A percentile compares a stretch with the other conserved stretches of the same genome.
phyloP scores from a whole-genome alignment of 2,329 filamentous ascomycete species.

The Epichloe amarillans region DNA sequence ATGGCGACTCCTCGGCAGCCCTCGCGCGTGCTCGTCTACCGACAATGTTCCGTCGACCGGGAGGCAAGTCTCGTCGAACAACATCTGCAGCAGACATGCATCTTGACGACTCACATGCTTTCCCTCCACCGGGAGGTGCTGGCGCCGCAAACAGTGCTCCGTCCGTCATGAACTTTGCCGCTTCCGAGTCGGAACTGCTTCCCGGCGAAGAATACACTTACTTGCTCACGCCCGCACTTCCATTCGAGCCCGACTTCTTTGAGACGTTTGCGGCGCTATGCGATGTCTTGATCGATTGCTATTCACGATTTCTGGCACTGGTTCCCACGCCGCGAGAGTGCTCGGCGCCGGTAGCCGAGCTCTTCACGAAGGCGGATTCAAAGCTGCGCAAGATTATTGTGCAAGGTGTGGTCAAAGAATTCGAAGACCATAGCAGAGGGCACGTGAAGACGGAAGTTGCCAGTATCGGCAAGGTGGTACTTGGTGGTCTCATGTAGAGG shows the following conservation, averaged over 20 bases:
- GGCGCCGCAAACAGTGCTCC: conserved; percentile 19
- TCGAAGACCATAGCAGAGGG: conserved; percentile 71
- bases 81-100: conserved; percentile 33
- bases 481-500: conserved; percentile 70
- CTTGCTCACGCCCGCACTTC: conserved; percentile 78
- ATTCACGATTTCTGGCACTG: conserved; percentile 63
- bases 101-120: conserved; percentile 18
- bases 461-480: conserved; percentile 75
- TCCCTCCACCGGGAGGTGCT: conserved; percentile 13
- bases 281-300: conserved; percentile 88
- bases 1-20: conserved; percentile 64
- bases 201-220: conserved; percentile 81
- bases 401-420: conserved; percentile 76
- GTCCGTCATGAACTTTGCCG: conserved; percentile 42
- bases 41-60: conserved; percentile 65
- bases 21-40: conserved; percentile 68
- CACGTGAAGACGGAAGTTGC: conserved; percentile 71
- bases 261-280: conserved; percentile 93
- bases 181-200: conserved; percentile 51
- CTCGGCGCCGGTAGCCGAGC: conserved; percentile 56
- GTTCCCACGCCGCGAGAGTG: conserved; percentile 65
- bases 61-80: conserved; percentile 43
- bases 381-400: conserved; percentile 81
- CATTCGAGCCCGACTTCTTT: conserved; percentile 94
- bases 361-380: conserved; percentile 81